Evolutionary conservation across 805 yeast species (phyloP).

Genomic region (Metschnikowia proteae): DNA sequence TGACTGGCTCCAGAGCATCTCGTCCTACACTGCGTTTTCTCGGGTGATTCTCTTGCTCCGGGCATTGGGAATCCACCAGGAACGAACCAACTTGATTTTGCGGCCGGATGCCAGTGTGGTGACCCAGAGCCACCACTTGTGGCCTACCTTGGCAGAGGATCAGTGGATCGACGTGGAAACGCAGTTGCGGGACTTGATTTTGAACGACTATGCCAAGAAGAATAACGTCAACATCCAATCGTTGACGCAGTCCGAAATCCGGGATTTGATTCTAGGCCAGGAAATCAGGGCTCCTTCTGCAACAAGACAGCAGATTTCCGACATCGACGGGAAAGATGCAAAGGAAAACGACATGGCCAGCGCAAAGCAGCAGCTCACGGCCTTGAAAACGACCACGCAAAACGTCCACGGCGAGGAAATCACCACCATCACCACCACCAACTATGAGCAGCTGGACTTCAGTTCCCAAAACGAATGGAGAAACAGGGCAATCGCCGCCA

Average conservation of each 20-base stretch:
- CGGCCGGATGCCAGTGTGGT: conserved; percentile 68
- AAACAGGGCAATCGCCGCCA: conserved; percentile 73
- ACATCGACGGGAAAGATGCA: conserved; percentile 50
- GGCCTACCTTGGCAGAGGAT: conserved; percentile 88
- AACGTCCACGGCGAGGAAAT: conserved; percentile 97
- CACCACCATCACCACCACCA: conserved; percentile 86
- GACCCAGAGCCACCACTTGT: conserved; percentile 76
- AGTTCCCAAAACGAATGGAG: conserved; percentile 91
- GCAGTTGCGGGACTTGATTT: conserved; percentile 80
- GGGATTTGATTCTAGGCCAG: conserved; percentile 93
- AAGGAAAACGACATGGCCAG: conserved; percentile 29
- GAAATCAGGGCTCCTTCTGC: conserved; percentile 87
- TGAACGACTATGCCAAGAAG: conserved; percentile 79
- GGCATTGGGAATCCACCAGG: conserved; percentile 74
- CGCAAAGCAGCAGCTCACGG: conserved; percentile 55
- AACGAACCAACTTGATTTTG: conserved; percentile 68
- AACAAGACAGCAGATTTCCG: conserved; percentile 79
- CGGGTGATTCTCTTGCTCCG: conserved; percentile 79
- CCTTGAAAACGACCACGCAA: conserved; percentile 75
- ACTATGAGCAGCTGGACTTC: conserved; percentile 81
- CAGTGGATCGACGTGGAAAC: conserved; percentile 92
- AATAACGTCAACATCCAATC: conserved; percentile 83
- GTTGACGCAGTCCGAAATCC: conserved; percentile 86
- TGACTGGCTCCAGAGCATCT: conserved; percentile 79
- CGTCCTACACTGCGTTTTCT: conserved; percentile 92